Conservation (phyloP, 2,329 filamentous ascomycete species). For the Tolypocladium album region DNA sequence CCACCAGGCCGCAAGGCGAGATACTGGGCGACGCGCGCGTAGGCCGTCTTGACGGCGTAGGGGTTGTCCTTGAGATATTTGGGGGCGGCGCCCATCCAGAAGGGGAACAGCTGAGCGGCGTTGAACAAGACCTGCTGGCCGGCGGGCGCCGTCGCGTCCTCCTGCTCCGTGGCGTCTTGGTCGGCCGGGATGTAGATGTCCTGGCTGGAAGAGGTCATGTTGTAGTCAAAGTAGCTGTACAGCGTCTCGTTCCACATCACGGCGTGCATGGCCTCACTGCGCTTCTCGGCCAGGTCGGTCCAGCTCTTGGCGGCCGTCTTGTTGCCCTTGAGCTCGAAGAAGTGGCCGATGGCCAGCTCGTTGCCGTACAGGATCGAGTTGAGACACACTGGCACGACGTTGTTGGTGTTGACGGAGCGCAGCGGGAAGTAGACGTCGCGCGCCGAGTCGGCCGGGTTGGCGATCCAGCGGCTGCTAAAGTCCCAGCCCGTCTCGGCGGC, state of each 20-base stretch:
- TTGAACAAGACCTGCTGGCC: conserved; percentile 48
- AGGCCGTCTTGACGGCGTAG: conserved; percentile 43
- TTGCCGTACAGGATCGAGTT: conserved; percentile 60
- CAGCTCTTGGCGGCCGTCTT: conserved; percentile 36
- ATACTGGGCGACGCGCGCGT: conserved; percentile 38
- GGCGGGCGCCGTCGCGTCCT: conserved; percentile 30
- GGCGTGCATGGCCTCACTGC: conserved; percentile 51
- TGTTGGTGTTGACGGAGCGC: conserved; percentile 47
- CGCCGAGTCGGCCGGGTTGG: conserved; percentile 45
- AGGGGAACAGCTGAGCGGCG: conserved; percentile 53
- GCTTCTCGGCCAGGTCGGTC: conserved; percentile 34
- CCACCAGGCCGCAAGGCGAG: conserved; percentile 43
- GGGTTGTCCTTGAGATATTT: conserved; percentile 46
- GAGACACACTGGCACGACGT: conserved; percentile 53
- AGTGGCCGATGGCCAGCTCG: conserved; percentile 46
- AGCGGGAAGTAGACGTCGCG: conserved; percentile 54
- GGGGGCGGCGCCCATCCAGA: conserved; percentile 58
- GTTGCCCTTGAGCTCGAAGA: conserved; percentile 42
- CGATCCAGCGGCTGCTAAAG: conserved; percentile 49
- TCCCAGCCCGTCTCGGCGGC: conserved; percentile 60
- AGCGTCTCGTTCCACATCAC: conserved; percentile 55
- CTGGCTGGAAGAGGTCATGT: conserved; percentile 46
- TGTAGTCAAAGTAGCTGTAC: conserved; percentile 59
- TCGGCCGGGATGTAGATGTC: conserved; percentile 43
- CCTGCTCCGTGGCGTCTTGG: conserved; percentile 19